Evolutionary conservation across 2,329 filamentous ascomycete genomes (phyloP).

Genomic region (Colletotrichum lini): DNA sequence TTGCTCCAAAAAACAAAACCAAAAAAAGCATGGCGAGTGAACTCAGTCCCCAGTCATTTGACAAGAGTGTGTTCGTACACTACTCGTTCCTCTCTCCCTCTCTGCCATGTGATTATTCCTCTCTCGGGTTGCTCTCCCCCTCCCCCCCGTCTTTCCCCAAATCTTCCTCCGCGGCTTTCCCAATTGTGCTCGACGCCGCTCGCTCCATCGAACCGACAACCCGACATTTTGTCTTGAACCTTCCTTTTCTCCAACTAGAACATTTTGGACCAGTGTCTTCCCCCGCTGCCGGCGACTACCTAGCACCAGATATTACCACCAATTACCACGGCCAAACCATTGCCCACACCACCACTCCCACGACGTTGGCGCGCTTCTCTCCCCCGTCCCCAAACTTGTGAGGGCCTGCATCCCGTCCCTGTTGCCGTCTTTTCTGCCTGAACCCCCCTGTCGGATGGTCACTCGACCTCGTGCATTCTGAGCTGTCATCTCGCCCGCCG

Average conservation of each 20-base stretch:
- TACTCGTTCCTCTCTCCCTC: background rate
- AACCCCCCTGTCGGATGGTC: slow-evolving; percentile 18
- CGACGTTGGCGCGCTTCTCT: slow-evolving; percentile 19
- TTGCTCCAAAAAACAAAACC: too few relatives aligned
- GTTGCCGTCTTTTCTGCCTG: background rate
- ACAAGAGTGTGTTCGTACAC: background rate
- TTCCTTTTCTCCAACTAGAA: slow-evolving; percentile 11
- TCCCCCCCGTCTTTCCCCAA: background rate
- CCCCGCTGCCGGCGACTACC: slow-evolving; percentile 5
- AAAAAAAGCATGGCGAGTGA: background rate
- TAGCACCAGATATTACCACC: slow-evolving; percentile 33
- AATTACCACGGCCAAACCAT: slow-evolving; percentile 18
- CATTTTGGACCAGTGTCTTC: slow-evolving; percentile 5
- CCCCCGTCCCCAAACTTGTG: slow-evolving; percentile 17
- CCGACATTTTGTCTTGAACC: slow-evolving; percentile 10
- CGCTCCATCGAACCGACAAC: slow-evolving; percentile 17
- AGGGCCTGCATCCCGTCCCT: slow-evolving; percentile 19
- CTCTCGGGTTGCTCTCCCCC: too few relatives aligned
- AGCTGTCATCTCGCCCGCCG: background rate
- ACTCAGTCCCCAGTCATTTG: background rate
- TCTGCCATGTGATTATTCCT: too few relatives aligned
- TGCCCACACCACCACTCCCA: slow-evolving; percentile 8
- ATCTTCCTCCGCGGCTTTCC: slow-evolving; percentile 19
- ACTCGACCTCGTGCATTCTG: slow-evolving; percentile 29
- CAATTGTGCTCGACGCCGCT: background rate